phyloP scores from a whole-genome alignment of 2,329 filamentous ascomycete genomes.

The Cordyceps cateniannulata region DNA sequence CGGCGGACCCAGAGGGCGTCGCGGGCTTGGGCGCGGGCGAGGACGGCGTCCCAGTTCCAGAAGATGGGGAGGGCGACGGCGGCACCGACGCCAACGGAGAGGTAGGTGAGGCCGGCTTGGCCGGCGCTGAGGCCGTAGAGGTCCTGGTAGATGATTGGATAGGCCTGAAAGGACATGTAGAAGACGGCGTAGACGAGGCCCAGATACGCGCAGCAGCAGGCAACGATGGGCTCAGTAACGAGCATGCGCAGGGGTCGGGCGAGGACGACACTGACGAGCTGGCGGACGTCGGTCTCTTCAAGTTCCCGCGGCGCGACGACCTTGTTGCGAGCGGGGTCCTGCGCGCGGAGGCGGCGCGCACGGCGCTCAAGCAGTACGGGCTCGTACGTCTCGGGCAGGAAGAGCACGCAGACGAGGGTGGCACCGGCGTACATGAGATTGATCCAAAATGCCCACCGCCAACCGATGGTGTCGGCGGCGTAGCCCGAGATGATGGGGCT shows the following conservation, averaged over 20 bases:
- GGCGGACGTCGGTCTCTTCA: slow-evolving; percentile 48
- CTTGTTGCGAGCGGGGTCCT: slow-evolving; percentile 39
- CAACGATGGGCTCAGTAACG: slow-evolving; percentile 64
- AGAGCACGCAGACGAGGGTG: slow-evolving; percentile 52
- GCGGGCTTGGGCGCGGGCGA: slow-evolving; percentile 43
- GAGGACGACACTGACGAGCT: slow-evolving; percentile 63
- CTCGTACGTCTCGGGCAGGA: slow-evolving; percentile 59
- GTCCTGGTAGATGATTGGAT: slow-evolving; percentile 60
- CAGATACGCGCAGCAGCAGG: slow-evolving; percentile 63
- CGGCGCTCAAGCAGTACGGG: slow-evolving; percentile 51
- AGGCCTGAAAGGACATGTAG: slow-evolving; percentile 72
- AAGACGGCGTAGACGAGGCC: slow-evolving; percentile 62
- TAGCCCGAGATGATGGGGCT: slow-evolving; percentile 61
- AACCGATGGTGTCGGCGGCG: slow-evolving; percentile 50
- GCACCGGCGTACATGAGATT: slow-evolving; percentile 60
- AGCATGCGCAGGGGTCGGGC: slow-evolving; percentile 69
- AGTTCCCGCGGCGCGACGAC: slow-evolving; percentile 58
- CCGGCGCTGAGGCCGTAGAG: slow-evolving; percentile 59
- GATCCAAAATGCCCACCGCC: slow-evolving; percentile 68
- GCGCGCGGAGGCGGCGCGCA: slow-evolving; percentile 50
- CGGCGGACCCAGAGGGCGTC: slow-evolving; percentile 51
- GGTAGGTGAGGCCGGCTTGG: slow-evolving; percentile 59
- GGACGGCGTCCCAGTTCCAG: slow-evolving; percentile 56
- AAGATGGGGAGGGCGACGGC: slow-evolving; percentile 54
- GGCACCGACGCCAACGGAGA: slow-evolving; percentile 61